Conservation (phyloP, 73 alveolate genomes). For the Symbiodinium natans region DNA sequence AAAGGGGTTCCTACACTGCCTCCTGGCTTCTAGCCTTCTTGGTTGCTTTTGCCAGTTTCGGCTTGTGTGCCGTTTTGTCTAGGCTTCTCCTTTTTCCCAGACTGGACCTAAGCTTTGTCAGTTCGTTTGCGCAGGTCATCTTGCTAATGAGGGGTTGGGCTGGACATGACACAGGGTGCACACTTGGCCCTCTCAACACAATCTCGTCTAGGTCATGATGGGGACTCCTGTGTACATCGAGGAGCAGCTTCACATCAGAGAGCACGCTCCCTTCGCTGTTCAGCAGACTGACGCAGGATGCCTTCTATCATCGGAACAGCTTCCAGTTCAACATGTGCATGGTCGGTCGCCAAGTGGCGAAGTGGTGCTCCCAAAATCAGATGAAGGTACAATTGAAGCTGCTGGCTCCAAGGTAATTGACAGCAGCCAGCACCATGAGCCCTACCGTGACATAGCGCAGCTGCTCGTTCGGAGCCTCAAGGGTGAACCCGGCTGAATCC, state of each 20-base stretch:
- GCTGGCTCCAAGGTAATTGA: slow-evolving; percentile 25
- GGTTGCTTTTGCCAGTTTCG: no score
- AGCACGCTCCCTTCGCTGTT: not conserved
- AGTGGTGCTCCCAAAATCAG: not conserved
- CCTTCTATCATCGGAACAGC: slow-evolving; percentile 47
- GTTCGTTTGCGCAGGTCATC: no score
- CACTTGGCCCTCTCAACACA: no score
- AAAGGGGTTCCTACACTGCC: no score
- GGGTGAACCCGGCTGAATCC: no score
- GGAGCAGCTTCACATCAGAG: not conserved
- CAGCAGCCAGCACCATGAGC: slow-evolving; percentile 59
- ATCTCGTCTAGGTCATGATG: slow-evolving; percentile 81
- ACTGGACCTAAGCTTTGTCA: no score
- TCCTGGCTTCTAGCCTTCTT: no score
- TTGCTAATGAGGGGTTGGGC: no score
- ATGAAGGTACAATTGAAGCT: no score
- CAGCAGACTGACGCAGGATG: not conserved
- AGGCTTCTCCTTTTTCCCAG: no score
- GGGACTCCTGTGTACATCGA: slow-evolving; percentile 88
- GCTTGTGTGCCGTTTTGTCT: no score
- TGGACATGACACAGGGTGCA: not conserved
- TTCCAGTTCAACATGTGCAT: slow-evolving; percentile 80
- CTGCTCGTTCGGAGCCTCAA: not conserved
- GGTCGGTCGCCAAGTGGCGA: not conserved
- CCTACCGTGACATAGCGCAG: slow-evolving; percentile 75